Percentiles rank a stretch among this genome's conserved stretches.
phyloP scores from a whole-genome alignment of 352 stramenopile species.

The Phytopythium cucurbitacearum region DNA sequence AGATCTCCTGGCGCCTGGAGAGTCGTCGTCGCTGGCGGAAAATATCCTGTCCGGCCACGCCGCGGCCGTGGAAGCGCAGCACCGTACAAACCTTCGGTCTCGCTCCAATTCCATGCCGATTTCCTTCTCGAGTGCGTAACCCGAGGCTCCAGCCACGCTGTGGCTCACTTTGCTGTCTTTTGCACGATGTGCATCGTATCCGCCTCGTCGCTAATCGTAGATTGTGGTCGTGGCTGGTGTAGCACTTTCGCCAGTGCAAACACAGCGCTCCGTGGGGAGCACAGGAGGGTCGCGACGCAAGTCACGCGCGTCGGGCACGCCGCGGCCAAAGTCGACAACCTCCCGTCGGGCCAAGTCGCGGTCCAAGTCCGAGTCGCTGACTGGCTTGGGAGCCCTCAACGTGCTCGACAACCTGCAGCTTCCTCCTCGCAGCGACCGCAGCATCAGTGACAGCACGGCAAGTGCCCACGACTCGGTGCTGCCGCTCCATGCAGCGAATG shows the following conservation, averaged over 20 bases:
- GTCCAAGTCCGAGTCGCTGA: slow-evolving; percentile 62
- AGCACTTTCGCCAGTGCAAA: background rate
- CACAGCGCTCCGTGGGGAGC: background rate
- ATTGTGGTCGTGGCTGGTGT: background rate
- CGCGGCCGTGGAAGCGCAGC: background rate
- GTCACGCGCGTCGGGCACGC: slow-evolving; percentile 24
- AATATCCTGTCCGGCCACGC: background rate
- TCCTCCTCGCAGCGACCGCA: slow-evolving; percentile 22
- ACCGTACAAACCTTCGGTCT: slow-evolving; percentile 38
- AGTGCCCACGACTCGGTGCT: slow-evolving; percentile 19
- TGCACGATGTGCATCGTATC: too few species aligned
- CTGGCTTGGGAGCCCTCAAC: slow-evolving; percentile 22
- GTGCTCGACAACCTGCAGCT: slow-evolving; percentile 21
- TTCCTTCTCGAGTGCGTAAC: slow-evolving; percentile 20
- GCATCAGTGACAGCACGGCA: slow-evolving; percentile 26
- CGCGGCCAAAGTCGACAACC: slow-evolving; percentile 22
- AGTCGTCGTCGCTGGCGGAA: background rate
- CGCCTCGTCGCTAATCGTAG: background rate
- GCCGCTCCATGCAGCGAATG: slow-evolving; percentile 8
- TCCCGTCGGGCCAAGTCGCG: slow-evolving; percentile 37
- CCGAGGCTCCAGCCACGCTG: background rate
- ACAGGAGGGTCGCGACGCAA: slow-evolving; percentile 18
- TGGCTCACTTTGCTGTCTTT: background rate
- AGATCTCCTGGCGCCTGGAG: background rate
- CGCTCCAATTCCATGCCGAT: slow-evolving; percentile 80